Base-by-base conservation (phyloP, 2,329 filamentous ascomycete species). In the Clonostachys rhizophaga region DNA sequence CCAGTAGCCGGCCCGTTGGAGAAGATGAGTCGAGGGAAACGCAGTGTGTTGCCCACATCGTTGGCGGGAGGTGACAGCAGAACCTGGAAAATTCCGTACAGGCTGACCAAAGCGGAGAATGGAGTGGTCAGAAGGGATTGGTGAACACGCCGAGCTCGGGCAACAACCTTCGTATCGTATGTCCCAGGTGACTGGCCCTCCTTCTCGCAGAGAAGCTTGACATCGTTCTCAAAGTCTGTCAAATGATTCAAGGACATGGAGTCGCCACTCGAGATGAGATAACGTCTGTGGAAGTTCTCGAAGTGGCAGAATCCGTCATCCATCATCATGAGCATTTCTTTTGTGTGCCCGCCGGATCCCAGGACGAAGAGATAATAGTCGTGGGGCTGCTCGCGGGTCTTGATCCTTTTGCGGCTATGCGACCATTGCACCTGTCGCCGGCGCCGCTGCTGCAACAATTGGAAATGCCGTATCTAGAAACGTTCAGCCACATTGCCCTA, bases 341-440 rank as follows among this genome's bases (percentile, higher is more conserved):
- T 85, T 1, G 94, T 96, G 68, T 99, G 94, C 1, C 94, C 94
- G 34, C 94, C 94, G 4, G 89, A 95, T 45, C 94, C 94, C 20
- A 97, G 85, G 24, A 97, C 84, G 52, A 95, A 79, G 34, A 95
- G 73, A 46, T 91, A 72, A 64, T 91, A 79, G 24, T 68, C 67
- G 5, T 57, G 47, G 30, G 43, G 36, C 30, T 43, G 40, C 45
- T 37, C 17, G 40, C 34, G 47, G 36, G 43, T 16, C 18, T 13
- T 17, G 14, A 4, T 5, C 18, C 34, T 16, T 16, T 45, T 14
- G 9, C 14, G n/a, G 18, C 37, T 33, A 12, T 16, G 16, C 39
- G 18, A 20, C 45, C 45, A 47, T 13, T 34, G 30, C 6, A 47
- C 45, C 10, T 39, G 45, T 10, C 35, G 39, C 10, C 14, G 20